These are phyloP conservation scores for Capsicum chinense DNA, from an alignment of 257 asterid genomes.

Conservation along the genomic window DNA sequence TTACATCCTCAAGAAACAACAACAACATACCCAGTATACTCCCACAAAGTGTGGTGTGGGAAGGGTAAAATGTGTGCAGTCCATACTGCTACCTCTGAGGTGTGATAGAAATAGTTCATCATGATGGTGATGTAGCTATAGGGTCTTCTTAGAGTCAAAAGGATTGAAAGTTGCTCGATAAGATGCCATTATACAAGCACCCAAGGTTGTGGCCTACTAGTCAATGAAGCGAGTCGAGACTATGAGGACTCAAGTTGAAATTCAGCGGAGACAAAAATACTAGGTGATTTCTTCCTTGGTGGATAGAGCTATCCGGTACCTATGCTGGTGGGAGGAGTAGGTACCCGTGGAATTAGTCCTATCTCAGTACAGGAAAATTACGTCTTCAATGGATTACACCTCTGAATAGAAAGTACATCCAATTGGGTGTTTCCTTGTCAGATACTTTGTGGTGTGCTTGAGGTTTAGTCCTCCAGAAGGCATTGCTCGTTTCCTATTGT, in stretches of 20 bases:
- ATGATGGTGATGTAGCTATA: neutral
- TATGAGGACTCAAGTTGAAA: neutral
- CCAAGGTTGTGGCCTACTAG: neutral
- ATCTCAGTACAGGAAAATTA: neutral
- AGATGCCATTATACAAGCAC: neutral
- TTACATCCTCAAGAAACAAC: neutral
- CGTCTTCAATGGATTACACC: neutral
- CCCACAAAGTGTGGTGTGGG: too few species aligned
- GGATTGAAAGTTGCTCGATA: neutral
- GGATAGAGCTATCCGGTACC: neutral
- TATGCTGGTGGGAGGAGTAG: neutral
- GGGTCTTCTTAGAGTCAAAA: neutral
- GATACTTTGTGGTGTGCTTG: conserved; percentile 14
- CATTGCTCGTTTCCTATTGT: neutral
- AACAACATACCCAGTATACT: too few species aligned
- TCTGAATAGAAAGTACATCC: neutral
- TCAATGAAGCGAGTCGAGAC: neutral
- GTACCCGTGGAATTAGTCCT: neutral
- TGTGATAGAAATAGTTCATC: neutral
- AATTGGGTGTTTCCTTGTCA: neutral
- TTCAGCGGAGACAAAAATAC: neutral
- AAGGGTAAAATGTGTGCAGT: too few species aligned
- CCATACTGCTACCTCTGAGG: too few species aligned
- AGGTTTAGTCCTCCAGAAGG: neutral
- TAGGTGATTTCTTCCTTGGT: neutral